phyloP scores from a whole-genome alignment of 176 grass and related monocot species.

The Rhynchospora tenuis region DNA sequence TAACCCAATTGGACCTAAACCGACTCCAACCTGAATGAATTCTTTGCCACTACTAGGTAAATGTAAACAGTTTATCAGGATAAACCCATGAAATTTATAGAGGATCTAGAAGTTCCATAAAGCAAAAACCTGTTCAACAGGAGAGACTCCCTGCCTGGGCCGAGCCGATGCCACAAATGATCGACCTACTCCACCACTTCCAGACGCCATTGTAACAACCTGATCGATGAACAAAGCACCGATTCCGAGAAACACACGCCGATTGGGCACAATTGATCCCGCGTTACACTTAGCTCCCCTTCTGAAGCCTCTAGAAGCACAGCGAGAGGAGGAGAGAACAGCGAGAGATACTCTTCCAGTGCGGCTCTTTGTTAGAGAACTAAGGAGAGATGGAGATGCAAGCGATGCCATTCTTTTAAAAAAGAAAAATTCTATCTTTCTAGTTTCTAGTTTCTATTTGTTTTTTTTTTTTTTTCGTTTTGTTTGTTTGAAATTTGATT shows the following conservation, averaged over 20 bases:
- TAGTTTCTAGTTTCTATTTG: no score
- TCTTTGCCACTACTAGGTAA: not conserved
- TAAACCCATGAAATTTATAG: not conserved
- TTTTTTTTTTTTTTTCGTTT: not conserved
- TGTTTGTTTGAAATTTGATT: constrained; percentile 3
- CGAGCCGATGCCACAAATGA: constrained; percentile 67
- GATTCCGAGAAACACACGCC: constrained; percentile 74
- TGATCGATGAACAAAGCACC: constrained; percentile 49
- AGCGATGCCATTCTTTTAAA: constrained; percentile 36
- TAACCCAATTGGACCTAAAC: not conserved
- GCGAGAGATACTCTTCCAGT: constrained; percentile 8
- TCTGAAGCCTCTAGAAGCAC: constrained; percentile 16
- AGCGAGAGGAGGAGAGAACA: not conserved
- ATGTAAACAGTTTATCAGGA: not conserved
- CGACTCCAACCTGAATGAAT: not conserved
- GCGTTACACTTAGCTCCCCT: not conserved
- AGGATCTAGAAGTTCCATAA: not conserved
- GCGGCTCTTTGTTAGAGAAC: constrained; percentile 26
- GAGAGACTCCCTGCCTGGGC: constrained; percentile 57
- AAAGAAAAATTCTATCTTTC: no score
- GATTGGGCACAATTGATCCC: constrained; percentile 18
- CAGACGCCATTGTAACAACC: constrained; percentile 57
- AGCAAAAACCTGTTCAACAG: constrained; percentile 65
- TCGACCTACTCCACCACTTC: constrained; percentile 26
- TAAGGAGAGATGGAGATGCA: constrained; percentile 25